Evolutionary conservation across 768 basidiomycete species (phyloP).

Genomic region (Auricularia cornea): DNA sequence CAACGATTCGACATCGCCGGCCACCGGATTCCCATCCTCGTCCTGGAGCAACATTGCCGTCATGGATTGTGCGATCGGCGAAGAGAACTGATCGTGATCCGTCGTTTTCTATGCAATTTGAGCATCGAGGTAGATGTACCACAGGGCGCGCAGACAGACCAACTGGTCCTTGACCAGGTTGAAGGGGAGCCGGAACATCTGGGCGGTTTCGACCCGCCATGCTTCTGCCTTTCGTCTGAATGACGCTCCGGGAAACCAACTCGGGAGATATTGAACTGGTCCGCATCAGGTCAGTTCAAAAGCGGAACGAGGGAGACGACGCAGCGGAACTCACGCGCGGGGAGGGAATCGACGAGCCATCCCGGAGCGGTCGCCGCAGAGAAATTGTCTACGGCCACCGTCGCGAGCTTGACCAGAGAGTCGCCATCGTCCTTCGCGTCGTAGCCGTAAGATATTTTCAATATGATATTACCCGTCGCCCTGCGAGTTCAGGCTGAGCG

Average conservation of each 20-base stretch:
- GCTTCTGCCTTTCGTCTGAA: slow-evolving; percentile 11
- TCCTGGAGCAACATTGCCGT: background rate
- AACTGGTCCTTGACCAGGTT: slow-evolving; percentile 6
- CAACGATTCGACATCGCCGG: background rate
- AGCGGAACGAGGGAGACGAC: background rate
- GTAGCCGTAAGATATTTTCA: slow-evolving; percentile 17
- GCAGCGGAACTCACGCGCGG: background rate
- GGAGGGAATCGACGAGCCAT: slow-evolving; percentile 3
- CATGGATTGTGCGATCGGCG: background rate
- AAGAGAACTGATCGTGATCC: too few relatives aligned
- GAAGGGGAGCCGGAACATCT: slow-evolving; percentile 7
- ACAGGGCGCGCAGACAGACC: slow-evolving; percentile 2
- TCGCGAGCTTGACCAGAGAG: slow-evolving; percentile 6
- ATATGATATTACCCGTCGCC: background rate
- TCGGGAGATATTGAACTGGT: slow-evolving; percentile 15
- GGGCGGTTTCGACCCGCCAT: slow-evolving; percentile 1
- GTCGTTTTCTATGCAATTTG: too few relatives aligned
- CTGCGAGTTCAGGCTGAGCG: background rate
- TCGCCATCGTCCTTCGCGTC: slow-evolving; percentile 11
- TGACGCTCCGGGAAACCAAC: slow-evolving; percentile 18
- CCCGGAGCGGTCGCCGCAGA: background rate
- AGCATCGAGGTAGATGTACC: background rate
- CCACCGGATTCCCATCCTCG: background rate
- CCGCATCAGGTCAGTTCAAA: background rate
- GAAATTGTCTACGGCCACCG: background rate